Percentiles rank a stretch among this genome's conserved stretches.
Evolutionary conservation across 164 flowering plant species (phyloP).

Genomic region (Pachysandra terminalis): DNA sequence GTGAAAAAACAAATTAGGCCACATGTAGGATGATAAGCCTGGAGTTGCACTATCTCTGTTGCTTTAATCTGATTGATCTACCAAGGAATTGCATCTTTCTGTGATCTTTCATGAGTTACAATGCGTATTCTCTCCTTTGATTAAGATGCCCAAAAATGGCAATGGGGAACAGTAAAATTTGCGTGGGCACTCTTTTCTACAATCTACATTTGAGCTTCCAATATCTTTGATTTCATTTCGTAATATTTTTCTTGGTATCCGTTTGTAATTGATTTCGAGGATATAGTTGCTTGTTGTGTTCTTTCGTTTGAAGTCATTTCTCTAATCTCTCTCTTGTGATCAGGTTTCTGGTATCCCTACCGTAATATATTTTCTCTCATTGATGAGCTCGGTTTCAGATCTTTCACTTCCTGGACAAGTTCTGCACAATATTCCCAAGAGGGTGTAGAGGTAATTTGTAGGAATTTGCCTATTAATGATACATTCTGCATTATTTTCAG

Average conservation of each 20-base stretch:
- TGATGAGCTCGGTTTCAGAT: slow-evolving; percentile 56
- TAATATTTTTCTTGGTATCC: background rate
- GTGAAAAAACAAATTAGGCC: no score
- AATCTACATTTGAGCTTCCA: background rate
- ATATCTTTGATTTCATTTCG: background rate
- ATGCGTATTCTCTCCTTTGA: no score
- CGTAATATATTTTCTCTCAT: slow-evolving; percentile 52
- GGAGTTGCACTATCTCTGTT: no score
- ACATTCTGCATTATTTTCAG: no score
- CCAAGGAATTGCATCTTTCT: no score
- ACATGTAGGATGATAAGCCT: no score
- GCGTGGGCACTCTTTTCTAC: background rate
- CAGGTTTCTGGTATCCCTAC: slow-evolving; percentile 63
- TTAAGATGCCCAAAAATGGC: no score
- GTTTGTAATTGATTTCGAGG: background rate
- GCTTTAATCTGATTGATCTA: no score
- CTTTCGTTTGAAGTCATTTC: background rate
- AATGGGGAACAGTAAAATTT: no score
- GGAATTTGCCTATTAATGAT: background rate
- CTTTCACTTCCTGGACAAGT: slow-evolving; percentile 56
- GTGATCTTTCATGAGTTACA: no score
- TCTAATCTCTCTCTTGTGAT: background rate
- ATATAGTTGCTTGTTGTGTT: background rate
- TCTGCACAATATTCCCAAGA: slow-evolving; percentile 58
- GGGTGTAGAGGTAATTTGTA: slow-evolving; percentile 48